These are phyloP conservation scores for Kalanchoe fedtschenkoi DNA, from an alignment of 164 flowering plant species.

Conservation along the genomic window DNA sequence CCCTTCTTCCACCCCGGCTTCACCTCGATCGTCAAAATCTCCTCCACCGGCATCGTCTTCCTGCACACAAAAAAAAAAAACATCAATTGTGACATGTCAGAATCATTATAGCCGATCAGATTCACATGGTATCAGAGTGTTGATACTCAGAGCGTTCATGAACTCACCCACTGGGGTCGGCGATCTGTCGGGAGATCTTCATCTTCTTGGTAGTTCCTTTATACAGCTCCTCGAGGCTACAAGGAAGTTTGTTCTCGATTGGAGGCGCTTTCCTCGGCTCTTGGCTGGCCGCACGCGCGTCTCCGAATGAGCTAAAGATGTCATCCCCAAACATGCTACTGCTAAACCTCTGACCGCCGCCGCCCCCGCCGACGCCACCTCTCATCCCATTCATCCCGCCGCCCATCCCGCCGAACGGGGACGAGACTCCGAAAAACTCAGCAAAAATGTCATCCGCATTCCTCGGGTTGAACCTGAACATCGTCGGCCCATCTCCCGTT, in stretches of 20 bases:
- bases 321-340: slow-evolving; percentile 27
- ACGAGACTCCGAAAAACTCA: slow-evolving; percentile 28
- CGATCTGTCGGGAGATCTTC: slow-evolving; percentile 35
- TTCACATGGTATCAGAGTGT: background rate
- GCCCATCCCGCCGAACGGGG: slow-evolving; percentile 24
- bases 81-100: background rate
- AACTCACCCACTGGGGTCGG: slow-evolving; percentile 30
- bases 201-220: slow-evolving; percentile 41
- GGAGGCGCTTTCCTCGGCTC: slow-evolving; percentile 26
- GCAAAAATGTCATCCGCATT: slow-evolving; percentile 30
- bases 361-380: slow-evolving; percentile 19
- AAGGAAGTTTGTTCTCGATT: slow-evolving; percentile 24
- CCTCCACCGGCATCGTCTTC: slow-evolving; percentile 39
- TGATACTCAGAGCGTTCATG: no score
- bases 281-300: slow-evolving; percentile 14
- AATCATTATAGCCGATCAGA: background rate
- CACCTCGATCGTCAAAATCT: slow-evolving; percentile 36
- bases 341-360: slow-evolving; percentile 15
- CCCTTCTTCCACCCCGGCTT: slow-evolving; percentile 63
- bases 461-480: slow-evolving; percentile 31
- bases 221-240: slow-evolving; percentile 35
- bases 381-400: slow-evolving; percentile 3
- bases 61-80: slow-evolving; percentile 12
- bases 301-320: slow-evolving; percentile 21
- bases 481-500: slow-evolving; percentile 28